A percentile compares a stretch with the other conserved stretches of the same genome.
phyloP scores from a whole-genome alignment of 176 grass and related monocot species.

The Ensete glaucum region DNA sequence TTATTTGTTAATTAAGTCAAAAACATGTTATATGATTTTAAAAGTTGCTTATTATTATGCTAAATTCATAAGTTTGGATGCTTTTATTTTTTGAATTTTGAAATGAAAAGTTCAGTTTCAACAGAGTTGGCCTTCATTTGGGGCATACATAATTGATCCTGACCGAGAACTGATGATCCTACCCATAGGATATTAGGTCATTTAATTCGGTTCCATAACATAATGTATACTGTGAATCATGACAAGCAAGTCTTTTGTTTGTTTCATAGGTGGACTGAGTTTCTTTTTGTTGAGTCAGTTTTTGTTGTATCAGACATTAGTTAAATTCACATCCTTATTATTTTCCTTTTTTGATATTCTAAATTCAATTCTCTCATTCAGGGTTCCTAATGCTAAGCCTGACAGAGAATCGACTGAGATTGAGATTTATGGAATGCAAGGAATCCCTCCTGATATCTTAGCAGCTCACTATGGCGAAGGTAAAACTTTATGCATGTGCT shows the following conservation, averaged over 20 bases:
- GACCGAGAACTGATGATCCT: neutral
- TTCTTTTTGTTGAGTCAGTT: neutral
- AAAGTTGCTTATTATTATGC: neutral
- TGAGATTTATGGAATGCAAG: constrained; percentile 99
- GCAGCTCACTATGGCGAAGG: constrained; percentile 99
- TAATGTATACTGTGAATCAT: neutral
- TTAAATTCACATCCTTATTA: neutral
- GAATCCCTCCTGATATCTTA: constrained; percentile 77
- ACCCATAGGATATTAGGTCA: neutral
- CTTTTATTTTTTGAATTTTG: neutral
- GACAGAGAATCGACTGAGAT: constrained; percentile 96
- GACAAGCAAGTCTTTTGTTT: neutral
- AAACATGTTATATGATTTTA: neutral
- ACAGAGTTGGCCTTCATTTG: neutral
- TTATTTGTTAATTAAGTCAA: neutral
- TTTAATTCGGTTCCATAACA: neutral
- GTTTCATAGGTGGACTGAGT: neutral
- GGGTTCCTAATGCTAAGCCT: constrained; percentile 90
- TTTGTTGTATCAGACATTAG: neutral
- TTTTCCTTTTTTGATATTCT: neutral
- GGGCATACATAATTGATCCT: neutral
- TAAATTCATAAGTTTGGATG: neutral
- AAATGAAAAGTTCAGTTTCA: too few species aligned
- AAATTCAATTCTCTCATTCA: constrained; percentile 22
- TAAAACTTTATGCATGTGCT: constrained; percentile 7